Evolutionary conservation across 768 basidiomycete species (phyloP), one percentile per base, ranked within the genome.

Genomic region (Naganishia antarctica): DNA sequence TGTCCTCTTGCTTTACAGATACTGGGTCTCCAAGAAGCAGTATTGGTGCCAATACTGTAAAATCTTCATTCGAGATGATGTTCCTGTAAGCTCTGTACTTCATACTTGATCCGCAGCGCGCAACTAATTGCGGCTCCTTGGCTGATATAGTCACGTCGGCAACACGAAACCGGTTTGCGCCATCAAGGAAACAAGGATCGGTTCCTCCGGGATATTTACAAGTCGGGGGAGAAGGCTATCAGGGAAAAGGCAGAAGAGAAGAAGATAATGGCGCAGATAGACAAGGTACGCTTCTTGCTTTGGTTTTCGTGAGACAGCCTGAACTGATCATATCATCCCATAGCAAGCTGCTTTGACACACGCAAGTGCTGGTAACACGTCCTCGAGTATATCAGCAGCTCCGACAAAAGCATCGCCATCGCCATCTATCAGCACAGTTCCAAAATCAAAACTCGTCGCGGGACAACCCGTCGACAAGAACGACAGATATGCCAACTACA

Each of bases 31-130:
- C 18, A 75, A 77, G 61, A 77, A 77, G 68, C 71, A 75, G 70
- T 94, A 93, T 79, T 88, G 84, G 75, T 96, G 92, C 86, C 91
- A 92, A 76, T 97, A 97, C 81, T 98, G 96, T 81, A 89, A 91
- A 57, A 91, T 91, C 68, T 97, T 87, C 80, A 97, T 99, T 66
- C 84, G 91, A 59, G 96, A 99, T 79, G 94, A 99, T 81, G 90
- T 78, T n/a, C 80, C 80, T 0, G 80, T 80, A 23, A 63, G 78
- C 70, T 28, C 2, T n/a, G 8, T 13, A 16, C 18, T 65, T 4
- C 15, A 16, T 32, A 23, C 1, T 16, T 12, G 2, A 4, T 2
- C 16, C 50, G 21, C 16, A 5, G 8, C 45, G 0, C 34, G 15
- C 31, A 7, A 31, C 29, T 44, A 28, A 29, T 13, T 13, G 41